Percentiles rank a stretch among this genome's conserved stretches.
phyloP scores from a whole-genome alignment of 331 rosid genomes.

The Malus hybrid region DNA sequence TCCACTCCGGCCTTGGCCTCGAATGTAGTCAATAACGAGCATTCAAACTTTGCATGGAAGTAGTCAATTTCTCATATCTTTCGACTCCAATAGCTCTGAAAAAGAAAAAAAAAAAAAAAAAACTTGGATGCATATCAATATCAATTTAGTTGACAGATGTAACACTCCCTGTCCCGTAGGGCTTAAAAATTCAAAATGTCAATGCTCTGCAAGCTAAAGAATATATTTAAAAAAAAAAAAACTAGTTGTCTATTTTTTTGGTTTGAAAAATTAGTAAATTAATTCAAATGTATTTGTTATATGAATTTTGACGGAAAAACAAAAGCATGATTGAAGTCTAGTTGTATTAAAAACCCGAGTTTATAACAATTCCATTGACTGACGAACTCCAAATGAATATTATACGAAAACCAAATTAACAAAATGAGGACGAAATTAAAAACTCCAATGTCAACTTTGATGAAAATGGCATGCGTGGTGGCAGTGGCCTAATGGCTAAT shows the following conservation, averaged over 20 bases:
- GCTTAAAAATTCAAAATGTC: background rate
- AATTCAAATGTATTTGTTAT: background rate
- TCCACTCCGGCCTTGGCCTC: too few species aligned
- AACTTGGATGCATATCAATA: background rate
- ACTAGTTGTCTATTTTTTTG: too few species aligned
- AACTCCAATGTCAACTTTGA: conserved; percentile 1
- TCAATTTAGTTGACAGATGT: background rate
- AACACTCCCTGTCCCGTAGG: background rate
- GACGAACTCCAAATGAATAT: background rate
- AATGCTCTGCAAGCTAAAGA: background rate
- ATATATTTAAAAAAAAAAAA: background rate
- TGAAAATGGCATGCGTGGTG: conserved; percentile 1
- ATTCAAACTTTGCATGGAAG: too few species aligned
- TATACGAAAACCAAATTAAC: background rate
- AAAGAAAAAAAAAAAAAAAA: background rate
- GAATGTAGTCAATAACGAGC: too few species aligned
- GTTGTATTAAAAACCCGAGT: background rate
- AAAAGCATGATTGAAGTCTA: background rate
- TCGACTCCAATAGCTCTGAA: background rate
- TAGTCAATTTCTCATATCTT: background rate
- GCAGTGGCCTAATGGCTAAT: background rate
- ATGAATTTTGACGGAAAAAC: background rate
- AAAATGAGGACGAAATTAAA: background rate
- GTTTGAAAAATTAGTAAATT: too few species aligned
- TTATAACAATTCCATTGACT: background rate